Conservation (phyloP, 306 rosid species). For the Prunus salicina region DNA sequence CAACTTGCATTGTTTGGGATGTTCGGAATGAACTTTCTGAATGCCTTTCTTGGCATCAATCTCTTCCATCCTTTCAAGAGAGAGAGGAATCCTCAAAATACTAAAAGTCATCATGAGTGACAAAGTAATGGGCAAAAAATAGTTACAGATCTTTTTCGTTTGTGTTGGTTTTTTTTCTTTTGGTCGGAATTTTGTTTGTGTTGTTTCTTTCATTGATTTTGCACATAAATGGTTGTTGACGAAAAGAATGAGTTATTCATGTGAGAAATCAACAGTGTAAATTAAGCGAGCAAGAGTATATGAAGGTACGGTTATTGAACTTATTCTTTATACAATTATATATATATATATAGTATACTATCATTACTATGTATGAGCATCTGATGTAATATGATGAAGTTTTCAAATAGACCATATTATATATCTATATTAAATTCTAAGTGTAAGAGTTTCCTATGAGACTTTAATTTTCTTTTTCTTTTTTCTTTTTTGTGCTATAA, state of each 20-base stretch:
- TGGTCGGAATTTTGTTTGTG: background rate
- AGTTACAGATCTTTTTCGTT: background rate
- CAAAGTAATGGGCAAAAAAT: conserved; percentile 2
- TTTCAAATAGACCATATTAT: too few relatives aligned
- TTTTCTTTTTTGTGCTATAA: too few relatives aligned
- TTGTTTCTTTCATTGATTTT: conserved; percentile 19
- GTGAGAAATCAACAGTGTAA: background rate
- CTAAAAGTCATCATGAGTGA: conserved; percentile 40
- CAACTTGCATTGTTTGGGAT: conserved; percentile 86
- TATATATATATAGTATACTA: too few relatives aligned
- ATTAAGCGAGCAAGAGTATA: background rate
- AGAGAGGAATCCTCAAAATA: conserved; percentile 42
- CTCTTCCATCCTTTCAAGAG: conserved; percentile 69
- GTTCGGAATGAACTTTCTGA: conserved; percentile 86
- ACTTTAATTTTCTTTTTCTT: too few relatives aligned
- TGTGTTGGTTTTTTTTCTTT: background rate
- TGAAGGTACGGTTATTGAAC: background rate
- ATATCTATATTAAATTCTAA: too few relatives aligned
- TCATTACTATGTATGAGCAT: too few relatives aligned
- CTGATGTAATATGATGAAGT: too few relatives aligned
- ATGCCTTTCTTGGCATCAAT: conserved; percentile 74
- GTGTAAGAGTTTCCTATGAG: too few relatives aligned
- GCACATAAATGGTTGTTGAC: background rate
- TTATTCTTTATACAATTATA: too few relatives aligned
- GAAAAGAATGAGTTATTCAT: background rate